A percentile compares a stretch with the other conserved stretches of the same genome.
phyloP scores from a whole-genome alignment of 768 basidiomycete species.

The Hygrocybe coccinea region DNA sequence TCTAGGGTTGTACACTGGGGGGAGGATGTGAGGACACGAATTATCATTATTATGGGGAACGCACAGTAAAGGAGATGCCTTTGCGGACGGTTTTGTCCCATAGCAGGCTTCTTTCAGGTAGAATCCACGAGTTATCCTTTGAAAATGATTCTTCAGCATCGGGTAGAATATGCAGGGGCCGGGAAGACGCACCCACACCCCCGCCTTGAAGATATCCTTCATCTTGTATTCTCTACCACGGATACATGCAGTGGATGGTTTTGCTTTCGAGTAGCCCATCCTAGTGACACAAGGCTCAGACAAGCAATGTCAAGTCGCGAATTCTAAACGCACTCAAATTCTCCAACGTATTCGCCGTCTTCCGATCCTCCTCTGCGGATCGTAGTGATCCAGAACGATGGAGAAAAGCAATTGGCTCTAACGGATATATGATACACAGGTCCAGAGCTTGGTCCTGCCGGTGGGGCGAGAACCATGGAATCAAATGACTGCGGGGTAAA shows the following conservation, averaged over 20 bases:
- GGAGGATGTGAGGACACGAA: background rate
- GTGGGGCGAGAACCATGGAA: constrained; percentile 20
- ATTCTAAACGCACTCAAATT: constrained; percentile 30
- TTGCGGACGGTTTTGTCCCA: background rate
- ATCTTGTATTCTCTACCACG: constrained; percentile 3
- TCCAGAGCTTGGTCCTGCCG: constrained; percentile 13
- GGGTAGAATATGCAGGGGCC: background rate
- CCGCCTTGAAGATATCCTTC: background rate
- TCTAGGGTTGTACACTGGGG: constrained; percentile 3
- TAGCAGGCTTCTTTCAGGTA: background rate
- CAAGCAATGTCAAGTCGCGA: constrained; percentile 7
- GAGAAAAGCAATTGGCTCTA: constrained; percentile 33
- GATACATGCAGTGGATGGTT: constrained; percentile 3
- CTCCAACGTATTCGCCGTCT: constrained; percentile 27
- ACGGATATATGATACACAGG: constrained; percentile 32
- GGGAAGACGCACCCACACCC: background rate
- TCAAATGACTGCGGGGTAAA: constrained; percentile 8
- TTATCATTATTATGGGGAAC: no score
- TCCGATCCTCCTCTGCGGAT: constrained; percentile 25
- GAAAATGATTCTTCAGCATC: background rate
- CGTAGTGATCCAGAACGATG: constrained; percentile 33
- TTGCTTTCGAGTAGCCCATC: constrained; percentile 6
- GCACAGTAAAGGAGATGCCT: background rate
- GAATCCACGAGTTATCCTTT: background rate
- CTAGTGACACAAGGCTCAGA: constrained; percentile 9